Conservation (phyloP, 2,329 filamentous ascomycete species). For the Botrytis cinerea region DNA sequence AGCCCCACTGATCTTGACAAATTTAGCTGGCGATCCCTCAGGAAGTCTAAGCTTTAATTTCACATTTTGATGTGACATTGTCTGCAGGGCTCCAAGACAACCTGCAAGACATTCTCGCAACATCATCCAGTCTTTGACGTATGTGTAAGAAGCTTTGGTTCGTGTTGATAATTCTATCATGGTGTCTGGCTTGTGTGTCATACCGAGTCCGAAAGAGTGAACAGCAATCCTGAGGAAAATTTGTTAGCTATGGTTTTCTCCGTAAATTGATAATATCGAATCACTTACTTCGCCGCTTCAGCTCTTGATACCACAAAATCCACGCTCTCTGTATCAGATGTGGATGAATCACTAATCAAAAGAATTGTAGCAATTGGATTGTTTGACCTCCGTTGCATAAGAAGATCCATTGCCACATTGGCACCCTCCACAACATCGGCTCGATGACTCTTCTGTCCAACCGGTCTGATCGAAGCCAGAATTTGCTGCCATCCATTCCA, state of each 20-base stretch:
- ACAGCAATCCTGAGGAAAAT: conserved; percentile 71
- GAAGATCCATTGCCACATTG: conserved; percentile 95
- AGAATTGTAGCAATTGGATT: conserved; percentile 95
- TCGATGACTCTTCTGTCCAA: conserved; percentile 93
- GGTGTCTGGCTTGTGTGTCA: conserved; percentile 97
- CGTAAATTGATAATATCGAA: background rate
- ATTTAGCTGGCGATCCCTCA: conserved; percentile 95
- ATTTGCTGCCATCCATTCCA: conserved; percentile 92
- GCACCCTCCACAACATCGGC: conserved; percentile 97
- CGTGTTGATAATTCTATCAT: conserved; percentile 96
- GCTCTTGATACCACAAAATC: conserved; percentile 97
- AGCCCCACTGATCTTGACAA: conserved; percentile 97
- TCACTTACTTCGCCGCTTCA: conserved; percentile 87
- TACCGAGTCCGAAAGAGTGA: conserved; percentile 91
- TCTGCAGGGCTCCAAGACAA: conserved; percentile 87
- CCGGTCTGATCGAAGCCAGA: conserved; percentile 82
- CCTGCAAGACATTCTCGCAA: conserved; percentile 92
- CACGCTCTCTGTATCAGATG: conserved; percentile 89
- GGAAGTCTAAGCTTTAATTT: conserved; percentile 92
- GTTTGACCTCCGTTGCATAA: conserved; percentile 96
- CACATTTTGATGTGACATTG: conserved; percentile 96
- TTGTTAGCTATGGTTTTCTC: conserved; percentile 35
- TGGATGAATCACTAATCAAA: conserved; percentile 95
- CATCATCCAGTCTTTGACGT: conserved; percentile 99
- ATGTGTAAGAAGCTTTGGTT: conserved; percentile 96